Evolutionary conservation across 2,329 filamentous ascomycete genomes (phyloP), one percentile per base, ranked within the genome.

Genomic region (Ophiostoma perfectum): DNA sequence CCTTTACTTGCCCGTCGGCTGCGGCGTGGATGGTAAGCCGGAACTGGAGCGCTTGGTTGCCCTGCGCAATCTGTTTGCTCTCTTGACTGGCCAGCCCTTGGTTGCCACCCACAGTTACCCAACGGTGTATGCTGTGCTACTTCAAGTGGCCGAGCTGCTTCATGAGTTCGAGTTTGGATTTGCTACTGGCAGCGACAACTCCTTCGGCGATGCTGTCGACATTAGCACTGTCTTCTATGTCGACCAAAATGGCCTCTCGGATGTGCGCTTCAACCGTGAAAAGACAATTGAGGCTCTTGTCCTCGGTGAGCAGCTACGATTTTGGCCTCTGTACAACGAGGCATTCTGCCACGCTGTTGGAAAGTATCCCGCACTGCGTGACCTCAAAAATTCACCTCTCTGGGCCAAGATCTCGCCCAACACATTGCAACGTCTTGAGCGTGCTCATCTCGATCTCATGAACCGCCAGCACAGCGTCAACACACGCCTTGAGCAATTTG

Each of bases 331-430:
- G 2, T 98, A 96, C 78, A 92, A 91, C 69, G 93, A 97, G 77
- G 92, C 92, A 0, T 98, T 97, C 75, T 88, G 93, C 5, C 95
- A 98, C 77, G 92, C 89, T 0, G 92, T 91, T 9, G 95, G 94
- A 65, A 96, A 95, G 78, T 92, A 94, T 70, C 85, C 91, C 27
- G 83, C 92, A 44, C 86, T 93, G 70, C 83, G 88, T 67, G 81
- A 84, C 2, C 79, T 93, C 64, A 85, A 87, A 60, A 88, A 66
- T 12, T 55, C 87, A 65, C 86, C 88, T 0, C 86, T 95, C 64
- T 93, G 88, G 77, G 81, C 83, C 39, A 81, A 90, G 74, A 85
- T 98, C 58, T 91, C 88, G 1, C 78, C 81, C 0, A 84, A 86
- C 71, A 96, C 93, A 0, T 86, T 87, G 63, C 90, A 92, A 73